Conservation (phyloP, 805 yeast genomes). For the Starmerella scarabaei region DNA sequence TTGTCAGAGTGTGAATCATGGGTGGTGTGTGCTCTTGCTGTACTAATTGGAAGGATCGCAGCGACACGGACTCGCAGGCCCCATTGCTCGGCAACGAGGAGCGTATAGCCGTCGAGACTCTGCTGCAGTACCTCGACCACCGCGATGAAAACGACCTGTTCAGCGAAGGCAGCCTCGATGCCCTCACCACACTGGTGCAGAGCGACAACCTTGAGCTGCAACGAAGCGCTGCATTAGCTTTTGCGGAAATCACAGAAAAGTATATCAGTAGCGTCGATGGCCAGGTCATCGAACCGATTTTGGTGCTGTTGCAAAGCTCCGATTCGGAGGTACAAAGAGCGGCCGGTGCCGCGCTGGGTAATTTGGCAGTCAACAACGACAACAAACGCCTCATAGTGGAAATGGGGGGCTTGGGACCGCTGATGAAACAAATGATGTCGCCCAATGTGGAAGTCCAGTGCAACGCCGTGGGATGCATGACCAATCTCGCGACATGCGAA, state of each 20-base stretch:
- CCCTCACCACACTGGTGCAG: slow-evolving; percentile 82
- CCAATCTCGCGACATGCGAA: slow-evolving; percentile 95
- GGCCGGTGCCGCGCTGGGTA: slow-evolving; percentile 98
- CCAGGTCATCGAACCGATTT: slow-evolving; percentile 86
- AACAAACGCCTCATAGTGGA: slow-evolving; percentile 88
- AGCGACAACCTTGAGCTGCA: slow-evolving; percentile 91
- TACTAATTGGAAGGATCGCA: slow-evolving; percentile 28
- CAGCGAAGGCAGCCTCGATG: slow-evolving; percentile 65
- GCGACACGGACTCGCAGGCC: slow-evolving; percentile 63
- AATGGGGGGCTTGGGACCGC: slow-evolving; percentile 95
- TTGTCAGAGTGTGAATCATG: too few species aligned
- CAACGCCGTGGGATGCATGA: slow-evolving; percentile 97
- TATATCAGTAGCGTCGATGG: slow-evolving; percentile 72
- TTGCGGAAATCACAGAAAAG: slow-evolving; percentile 96
- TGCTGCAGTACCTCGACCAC: slow-evolving; percentile 80
- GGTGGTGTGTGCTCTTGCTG: slow-evolving; percentile 18
- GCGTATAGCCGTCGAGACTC: slow-evolving; percentile 86
- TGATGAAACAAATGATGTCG: slow-evolving; percentile 94
- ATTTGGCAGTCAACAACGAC: slow-evolving; percentile 90
- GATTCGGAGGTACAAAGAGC: slow-evolving; percentile 97
- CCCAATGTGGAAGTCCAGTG: slow-evolving; percentile 96
- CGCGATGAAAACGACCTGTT: slow-evolving; percentile 82
- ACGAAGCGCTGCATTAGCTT: slow-evolving; percentile 93
- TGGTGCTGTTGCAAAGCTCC: slow-evolving; percentile 68
- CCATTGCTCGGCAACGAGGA: slow-evolving; percentile 89